Percentiles rank a stretch among this genome's conserved stretches.
These are phyloP conservation scores for Barnettozyma californica DNA, from an alignment of 805 yeast genomes.

Conservation along the genomic window DNA sequence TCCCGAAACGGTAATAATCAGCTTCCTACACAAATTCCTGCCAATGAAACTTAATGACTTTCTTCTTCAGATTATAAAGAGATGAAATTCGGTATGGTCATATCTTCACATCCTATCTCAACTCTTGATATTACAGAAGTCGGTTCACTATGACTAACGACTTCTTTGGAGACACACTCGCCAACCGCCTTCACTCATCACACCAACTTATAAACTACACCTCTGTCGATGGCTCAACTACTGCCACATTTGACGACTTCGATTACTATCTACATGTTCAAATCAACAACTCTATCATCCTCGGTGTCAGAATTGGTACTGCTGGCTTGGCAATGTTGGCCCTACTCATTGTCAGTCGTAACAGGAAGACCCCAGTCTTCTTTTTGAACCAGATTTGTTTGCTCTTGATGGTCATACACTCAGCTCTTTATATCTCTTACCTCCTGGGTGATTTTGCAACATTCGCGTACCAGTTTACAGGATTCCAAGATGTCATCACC, in stretches of 20 bases:
- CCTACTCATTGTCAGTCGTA: constrained; percentile 44
- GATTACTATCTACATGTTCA: constrained; percentile 32
- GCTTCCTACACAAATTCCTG: not conserved
- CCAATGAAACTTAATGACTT: not conserved
- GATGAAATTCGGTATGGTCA: not conserved
- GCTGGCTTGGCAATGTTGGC: constrained; percentile 41
- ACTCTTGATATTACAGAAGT: not conserved
- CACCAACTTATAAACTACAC: constrained; percentile 34
- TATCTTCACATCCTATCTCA: not conserved
- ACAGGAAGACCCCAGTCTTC: constrained; percentile 63
- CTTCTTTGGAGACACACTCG: constrained; percentile 2
- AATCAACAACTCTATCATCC: constrained; percentile 38
- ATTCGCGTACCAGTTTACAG: constrained; percentile 42
- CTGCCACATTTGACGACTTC: constrained; percentile 36
- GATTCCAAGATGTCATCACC: constrained; percentile 36
- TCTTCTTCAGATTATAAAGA: not conserved
- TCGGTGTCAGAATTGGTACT: constrained; percentile 57
- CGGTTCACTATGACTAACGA: constrained; percentile 4
- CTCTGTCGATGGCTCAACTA: constrained; percentile 35
- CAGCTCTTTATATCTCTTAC: constrained; percentile 53
- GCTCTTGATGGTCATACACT: constrained; percentile 49
- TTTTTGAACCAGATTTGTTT: constrained; percentile 63
- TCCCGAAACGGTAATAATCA: constrained; percentile 6
- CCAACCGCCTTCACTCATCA: constrained; percentile 21
- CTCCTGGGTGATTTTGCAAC: constrained; percentile 48